Evolutionary conservation across 1,284 basidiomycete species (phyloP).

Genomic region (Malassezia vespertilionis): DNA sequence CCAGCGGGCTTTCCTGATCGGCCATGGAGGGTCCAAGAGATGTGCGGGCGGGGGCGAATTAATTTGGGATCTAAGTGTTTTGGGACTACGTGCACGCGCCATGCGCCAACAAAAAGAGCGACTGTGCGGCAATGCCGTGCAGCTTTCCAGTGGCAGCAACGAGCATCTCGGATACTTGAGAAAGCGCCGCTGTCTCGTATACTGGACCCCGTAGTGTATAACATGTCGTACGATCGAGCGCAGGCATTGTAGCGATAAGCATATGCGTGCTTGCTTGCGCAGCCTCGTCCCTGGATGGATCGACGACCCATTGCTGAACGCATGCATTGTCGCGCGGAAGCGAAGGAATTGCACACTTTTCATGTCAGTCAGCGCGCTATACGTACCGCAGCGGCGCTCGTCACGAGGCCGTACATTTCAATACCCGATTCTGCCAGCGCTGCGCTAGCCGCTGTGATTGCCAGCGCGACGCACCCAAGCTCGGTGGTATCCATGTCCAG

Average conservation of each 20-base stretch:
- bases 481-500: conserved; percentile 82
- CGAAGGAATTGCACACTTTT: conserved; percentile 2
- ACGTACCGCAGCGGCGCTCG: conserved; percentile 10
- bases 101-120: no score
- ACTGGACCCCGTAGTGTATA: conserved; percentile 11
- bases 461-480: conserved; percentile 45
- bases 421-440: conserved; percentile 80
- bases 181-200: no score
- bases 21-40: no score
- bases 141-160: neutral
- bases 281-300: conserved; percentile 8
- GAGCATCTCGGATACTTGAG: neutral
- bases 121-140: conserved; percentile 10
- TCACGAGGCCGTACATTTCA: conserved; percentile 70
- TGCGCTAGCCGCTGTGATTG: conserved; percentile 73
- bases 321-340: neutral
- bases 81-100: no score
- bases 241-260: conserved; percentile 9
- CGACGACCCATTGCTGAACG: conserved; percentile 14
- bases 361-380: neutral
- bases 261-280: conserved; percentile 7
- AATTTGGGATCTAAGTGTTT: no score
- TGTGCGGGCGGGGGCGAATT: no score
- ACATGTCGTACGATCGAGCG: conserved; percentile 10
- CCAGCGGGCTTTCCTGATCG: no score